Conservation (phyloP, 1,284 basidiomycete species). For the Malassezia furfur region DNA sequence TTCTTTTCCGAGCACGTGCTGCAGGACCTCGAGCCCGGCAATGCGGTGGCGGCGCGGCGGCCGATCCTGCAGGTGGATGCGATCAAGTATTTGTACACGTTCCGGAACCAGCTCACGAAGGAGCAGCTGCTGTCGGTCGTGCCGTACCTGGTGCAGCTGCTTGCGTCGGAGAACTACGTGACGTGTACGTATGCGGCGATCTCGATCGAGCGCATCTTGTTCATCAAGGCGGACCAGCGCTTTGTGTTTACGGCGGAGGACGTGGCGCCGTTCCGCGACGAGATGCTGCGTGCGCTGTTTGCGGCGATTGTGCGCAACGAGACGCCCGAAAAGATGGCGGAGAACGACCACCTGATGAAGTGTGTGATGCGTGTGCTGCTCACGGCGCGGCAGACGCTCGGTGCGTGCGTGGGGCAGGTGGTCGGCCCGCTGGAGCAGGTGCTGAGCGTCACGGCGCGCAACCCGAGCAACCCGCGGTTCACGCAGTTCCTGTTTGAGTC, state of each 20-base stretch:
- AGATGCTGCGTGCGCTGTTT: constrained; percentile 68
- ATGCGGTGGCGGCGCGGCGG: constrained; percentile 25
- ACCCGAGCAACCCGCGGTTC: constrained; percentile 93
- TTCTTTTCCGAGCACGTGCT: constrained; percentile 91
- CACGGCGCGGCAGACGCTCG: constrained; percentile 70
- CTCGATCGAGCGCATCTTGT: constrained; percentile 55
- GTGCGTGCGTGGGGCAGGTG: constrained; percentile 60
- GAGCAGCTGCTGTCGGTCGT: constrained; percentile 83
- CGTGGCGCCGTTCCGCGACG: constrained; percentile 68
- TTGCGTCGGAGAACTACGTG: constrained; percentile 51
- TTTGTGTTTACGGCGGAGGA: constrained; percentile 66
- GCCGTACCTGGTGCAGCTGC: constrained; percentile 75
- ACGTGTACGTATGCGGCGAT: constrained; percentile 51
- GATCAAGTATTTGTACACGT: constrained; percentile 61
- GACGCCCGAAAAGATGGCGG: constrained; percentile 85
- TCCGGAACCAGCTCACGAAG: constrained; percentile 87
- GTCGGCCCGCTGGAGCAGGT: constrained; percentile 70
- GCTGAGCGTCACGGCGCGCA: constrained; percentile 77
- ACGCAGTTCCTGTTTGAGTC: constrained; percentile 96
- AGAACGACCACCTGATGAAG: constrained; percentile 97
- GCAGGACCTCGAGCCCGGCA: constrained; percentile 62
- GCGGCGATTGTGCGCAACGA: constrained; percentile 69
- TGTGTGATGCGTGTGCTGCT: constrained; percentile 93
- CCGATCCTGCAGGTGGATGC: constrained; percentile 91
- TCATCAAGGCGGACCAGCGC: constrained; percentile 62